These are phyloP conservation scores for Petunia secreta DNA, from an alignment of 257 asterid species.

Conservation along the genomic window DNA sequence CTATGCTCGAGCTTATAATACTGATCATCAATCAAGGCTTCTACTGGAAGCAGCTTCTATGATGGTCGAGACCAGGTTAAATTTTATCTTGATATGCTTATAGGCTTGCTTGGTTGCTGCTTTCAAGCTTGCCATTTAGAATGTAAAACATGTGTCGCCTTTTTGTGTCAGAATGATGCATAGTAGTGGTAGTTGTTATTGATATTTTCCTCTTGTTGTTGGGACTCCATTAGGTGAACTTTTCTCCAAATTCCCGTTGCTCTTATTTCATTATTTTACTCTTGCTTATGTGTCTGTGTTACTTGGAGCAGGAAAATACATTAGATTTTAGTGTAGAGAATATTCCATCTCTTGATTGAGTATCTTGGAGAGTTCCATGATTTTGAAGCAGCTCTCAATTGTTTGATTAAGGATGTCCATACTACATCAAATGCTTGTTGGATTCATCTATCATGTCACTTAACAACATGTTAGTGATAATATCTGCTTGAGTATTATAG, in stretches of 20 bases:
- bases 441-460: neutral
- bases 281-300: neutral
- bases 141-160: neutral
- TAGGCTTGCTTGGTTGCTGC: neutral
- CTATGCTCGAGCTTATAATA: constrained; percentile 96
- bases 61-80: constrained; percentile 95
- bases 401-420: neutral
- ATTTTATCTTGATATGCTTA: neutral
- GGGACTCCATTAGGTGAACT: neutral
- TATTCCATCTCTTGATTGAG: neutral
- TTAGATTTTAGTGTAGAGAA: neutral
- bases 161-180: neutral
- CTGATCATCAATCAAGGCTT: constrained; percentile 97
- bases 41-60: constrained; percentile 96
- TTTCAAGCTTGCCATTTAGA: neutral
- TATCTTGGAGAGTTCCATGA: neutral
- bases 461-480: neutral
- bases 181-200: neutral
- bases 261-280: neutral
- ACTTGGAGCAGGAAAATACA: neutral
- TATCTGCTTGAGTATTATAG: neutral
- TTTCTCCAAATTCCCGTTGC: neutral
- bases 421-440: constrained; percentile 11
- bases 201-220: constrained; percentile 13
- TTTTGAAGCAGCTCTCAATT: neutral